These are phyloP conservation scores for Diaporthe citrichinensis DNA, from an alignment of 2,329 filamentous ascomycete genomes.

Conservation along the genomic window DNA sequence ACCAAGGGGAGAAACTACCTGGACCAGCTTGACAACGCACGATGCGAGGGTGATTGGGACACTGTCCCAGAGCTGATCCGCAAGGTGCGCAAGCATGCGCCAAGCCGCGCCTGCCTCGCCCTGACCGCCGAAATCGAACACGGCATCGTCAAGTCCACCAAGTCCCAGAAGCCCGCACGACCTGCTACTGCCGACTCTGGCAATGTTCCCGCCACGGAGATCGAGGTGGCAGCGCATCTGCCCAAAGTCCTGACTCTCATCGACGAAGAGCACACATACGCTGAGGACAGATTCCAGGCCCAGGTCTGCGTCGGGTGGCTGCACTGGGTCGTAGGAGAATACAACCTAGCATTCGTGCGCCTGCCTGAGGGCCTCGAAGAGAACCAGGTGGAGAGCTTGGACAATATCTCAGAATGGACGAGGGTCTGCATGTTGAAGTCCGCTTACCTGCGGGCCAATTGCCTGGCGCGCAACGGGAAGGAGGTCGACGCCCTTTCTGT, in stretches of 20 bases:
- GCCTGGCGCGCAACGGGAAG: constrained; percentile 64
- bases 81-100: constrained; percentile 95
- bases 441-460: constrained; percentile 81
- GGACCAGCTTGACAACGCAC: constrained; percentile 84
- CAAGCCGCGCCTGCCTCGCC: constrained; percentile 82
- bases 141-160: constrained; percentile 71
- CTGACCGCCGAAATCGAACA: constrained; percentile 79
- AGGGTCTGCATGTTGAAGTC: constrained; percentile 85
- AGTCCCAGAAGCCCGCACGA: constrained; percentile 54
- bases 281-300: constrained; percentile 80
- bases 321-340: constrained; percentile 83
- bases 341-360: constrained; percentile 69
- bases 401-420: constrained; percentile 79
- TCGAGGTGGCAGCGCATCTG: constrained; percentile 61
- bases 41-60: constrained; percentile 90
- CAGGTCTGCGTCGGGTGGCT: constrained; percentile 88
- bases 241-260: constrained; percentile 69
- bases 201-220: constrained; percentile 56
- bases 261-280: constrained; percentile 67
- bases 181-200: constrained; percentile 56
- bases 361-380: constrained; percentile 75
- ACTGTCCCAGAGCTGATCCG: constrained; percentile 89
- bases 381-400: constrained; percentile 66
- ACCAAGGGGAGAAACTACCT: constrained; percentile 88
- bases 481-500: constrained; percentile 73